A percentile compares a stretch with the other conserved stretches of the same genome.
phyloP scores from a whole-genome alignment of 495 filamentous ascomycete genomes.

The Penicillium chermesinum region DNA sequence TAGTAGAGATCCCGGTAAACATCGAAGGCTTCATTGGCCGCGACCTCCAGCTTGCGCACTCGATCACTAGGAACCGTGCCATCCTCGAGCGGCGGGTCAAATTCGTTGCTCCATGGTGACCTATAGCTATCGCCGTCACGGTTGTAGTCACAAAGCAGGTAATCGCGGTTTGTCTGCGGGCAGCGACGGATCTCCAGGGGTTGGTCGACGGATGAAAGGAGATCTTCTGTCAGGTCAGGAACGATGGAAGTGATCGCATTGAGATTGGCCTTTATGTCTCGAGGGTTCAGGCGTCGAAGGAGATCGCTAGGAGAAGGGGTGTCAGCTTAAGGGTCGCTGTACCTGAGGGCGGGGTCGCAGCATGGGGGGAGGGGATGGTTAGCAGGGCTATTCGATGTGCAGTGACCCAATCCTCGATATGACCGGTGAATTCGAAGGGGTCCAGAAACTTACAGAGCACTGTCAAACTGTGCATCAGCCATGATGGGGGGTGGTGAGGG shows the following conservation, averaged over 20 bases:
- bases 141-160: constrained; percentile 99
- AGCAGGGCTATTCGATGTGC: constrained; percentile 1
- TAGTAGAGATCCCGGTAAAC: constrained; percentile 97
- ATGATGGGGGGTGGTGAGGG: constrained; percentile 30
- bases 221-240: constrained; percentile 91
- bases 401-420: neutral
- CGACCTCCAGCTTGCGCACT: constrained; percentile 88
- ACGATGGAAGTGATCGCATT: constrained; percentile 77
- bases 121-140: constrained; percentile 96
- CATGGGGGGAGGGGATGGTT: constrained; percentile 13
- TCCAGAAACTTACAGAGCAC: constrained; percentile 51
- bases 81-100: constrained; percentile 79
- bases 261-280: constrained; percentile 80
- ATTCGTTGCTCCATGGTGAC: constrained; percentile 97
- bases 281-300: constrained; percentile 93
- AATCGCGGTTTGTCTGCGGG: constrained; percentile 84
- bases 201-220: constrained; percentile 95
- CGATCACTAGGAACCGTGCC: constrained; percentile 77
- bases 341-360: constrained; percentile 27
- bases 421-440: neutral
- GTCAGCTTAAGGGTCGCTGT: constrained; percentile 22
- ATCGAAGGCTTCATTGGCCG: constrained; percentile 93
- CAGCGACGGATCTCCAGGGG: constrained; percentile 84
- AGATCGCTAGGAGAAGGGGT: constrained; percentile 65
- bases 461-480: constrained; percentile 56